Base-by-base conservation (phyloP, 805 yeast species). In the Dipodascopsis tothii region DNA sequence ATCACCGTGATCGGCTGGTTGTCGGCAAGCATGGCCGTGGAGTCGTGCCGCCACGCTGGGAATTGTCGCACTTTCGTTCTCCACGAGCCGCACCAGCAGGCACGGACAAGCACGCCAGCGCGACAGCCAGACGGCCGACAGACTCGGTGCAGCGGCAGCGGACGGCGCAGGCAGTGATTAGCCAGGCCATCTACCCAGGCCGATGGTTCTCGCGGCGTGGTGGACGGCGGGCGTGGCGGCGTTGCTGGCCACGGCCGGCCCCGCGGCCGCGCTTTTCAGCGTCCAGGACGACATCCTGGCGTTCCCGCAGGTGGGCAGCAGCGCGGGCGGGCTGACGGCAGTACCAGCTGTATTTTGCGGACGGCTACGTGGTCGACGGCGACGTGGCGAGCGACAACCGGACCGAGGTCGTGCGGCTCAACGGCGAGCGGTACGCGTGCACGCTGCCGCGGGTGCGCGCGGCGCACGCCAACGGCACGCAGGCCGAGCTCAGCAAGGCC, bases 221-320 rank as follows among this genome's bases (percentile, higher is more conserved):
- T n/a, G n/a, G n/a, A n/a, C n/a, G n/a, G n/a, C n/a, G n/a, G n/a
- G n/a, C n/a, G n/a, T n/a, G n/a, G n/a, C n/a, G n/a, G n/a, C n/a
- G n/a, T n/a, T n/a, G n/a, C n/a, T n/a, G n/a, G n/a, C n/a, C n/a
- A n/a, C n/a, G 30, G 14, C 14, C 14, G 30, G 11, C 14, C 30
- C 14, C 30, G 9, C 30, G 9, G 21, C 36, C 11, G 41, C 16
- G 9, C 17, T 44, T n/a, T 49, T 49, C 27, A 44, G 50, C 4
- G 51, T 46, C 1, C 53, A 49, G 25, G 53, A 49, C 43, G 53
- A 49, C 21, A n/a, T 49, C 21, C 43, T 49, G 4, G 53, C 51
- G 18, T 49, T 43, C 35, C 53, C 53, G 3, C 53, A 49, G 42
- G 52, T 48, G 33, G 4, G 9, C 30, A 25, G 14, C 30, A 9